Evolutionary conservation across 139 green algal species (phyloP).

Genomic region (Microglena sp.): DNA sequence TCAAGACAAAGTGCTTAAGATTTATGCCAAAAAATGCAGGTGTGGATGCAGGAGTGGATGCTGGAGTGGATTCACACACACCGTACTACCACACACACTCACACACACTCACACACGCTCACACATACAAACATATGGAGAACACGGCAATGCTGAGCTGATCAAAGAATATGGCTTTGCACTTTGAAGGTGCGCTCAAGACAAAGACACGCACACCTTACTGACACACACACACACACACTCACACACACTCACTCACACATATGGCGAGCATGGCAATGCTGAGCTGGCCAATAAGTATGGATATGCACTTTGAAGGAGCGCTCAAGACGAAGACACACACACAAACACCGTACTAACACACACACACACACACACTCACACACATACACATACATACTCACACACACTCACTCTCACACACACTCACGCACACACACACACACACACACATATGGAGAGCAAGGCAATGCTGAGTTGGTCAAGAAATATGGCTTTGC

Average conservation of each 20-base stretch:
- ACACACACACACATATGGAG: not conserved
- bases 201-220: not conserved
- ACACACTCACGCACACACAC: no score
- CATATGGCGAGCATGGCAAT: conserved; percentile 30
- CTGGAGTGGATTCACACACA: not conserved
- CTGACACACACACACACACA: no score
- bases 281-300: conserved; percentile 32
- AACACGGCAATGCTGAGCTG: not conserved
- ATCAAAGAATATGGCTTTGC: not conserved
- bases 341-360: not conserved
- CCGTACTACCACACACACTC: no score
- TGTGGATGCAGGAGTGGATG: not conserved
- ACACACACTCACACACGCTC: no score
- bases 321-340: not conserved
- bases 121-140: not conserved
- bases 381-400: not conserved
- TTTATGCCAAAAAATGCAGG: not conserved
- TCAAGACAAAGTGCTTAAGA: not conserved
- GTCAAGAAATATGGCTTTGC: not conserved
- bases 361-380: not conserved
- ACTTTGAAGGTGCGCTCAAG: not conserved
- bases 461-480: not conserved
- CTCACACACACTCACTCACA: no score
- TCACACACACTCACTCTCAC: not conserved
- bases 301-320: conserved; percentile 23